Evolutionary conservation across 371 early-diverging fungal species (phyloP).

Genomic region (Mucor ambiguus): DNA sequence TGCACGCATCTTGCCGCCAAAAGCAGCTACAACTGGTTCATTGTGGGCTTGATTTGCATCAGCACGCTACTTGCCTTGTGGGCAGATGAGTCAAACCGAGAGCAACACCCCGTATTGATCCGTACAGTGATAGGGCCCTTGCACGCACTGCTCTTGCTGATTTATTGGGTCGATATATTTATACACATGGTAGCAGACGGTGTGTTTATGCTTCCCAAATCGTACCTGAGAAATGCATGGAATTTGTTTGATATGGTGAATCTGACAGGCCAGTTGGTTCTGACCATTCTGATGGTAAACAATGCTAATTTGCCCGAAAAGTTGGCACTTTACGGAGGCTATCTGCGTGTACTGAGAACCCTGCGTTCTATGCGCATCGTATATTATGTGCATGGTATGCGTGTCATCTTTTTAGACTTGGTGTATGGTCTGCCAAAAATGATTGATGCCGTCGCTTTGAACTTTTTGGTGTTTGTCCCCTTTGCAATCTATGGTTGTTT

Average conservation of each 20-base stretch:
- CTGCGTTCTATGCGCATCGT: conserved; percentile 50
- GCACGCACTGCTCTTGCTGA: conserved; percentile 32
- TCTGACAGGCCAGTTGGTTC: conserved; percentile 31
- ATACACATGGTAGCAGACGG: conserved; percentile 51
- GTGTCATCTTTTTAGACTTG: conserved; percentile 48
- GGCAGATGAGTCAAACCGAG: conserved; percentile 35
- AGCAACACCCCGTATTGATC: not conserved
- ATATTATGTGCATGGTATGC: conserved; percentile 49
- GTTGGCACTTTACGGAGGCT: not conserved
- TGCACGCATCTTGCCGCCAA: conserved; percentile 10
- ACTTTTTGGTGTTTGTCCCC: conserved; percentile 49
- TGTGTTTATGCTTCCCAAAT: conserved; percentile 47
- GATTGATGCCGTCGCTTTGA: conserved; percentile 48
- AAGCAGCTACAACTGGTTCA: conserved; percentile 37
- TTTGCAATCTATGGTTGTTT: conserved; percentile 60
- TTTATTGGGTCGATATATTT: conserved; percentile 43
- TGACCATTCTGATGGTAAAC: conserved; percentile 17
- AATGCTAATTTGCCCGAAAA: not conserved
- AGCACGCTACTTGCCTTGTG: conserved; percentile 45
- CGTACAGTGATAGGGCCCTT: conserved; percentile 25
- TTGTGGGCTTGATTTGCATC: conserved; percentile 37
- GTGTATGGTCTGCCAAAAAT: conserved; percentile 52
- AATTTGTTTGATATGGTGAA: conserved; percentile 45
- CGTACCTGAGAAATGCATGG: conserved; percentile 50
- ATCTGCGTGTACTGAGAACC: conserved; percentile 35